Evolutionary conservation across 208 protist genomes (phyloP).

Genomic region (Trypanosoma melophagium): DNA sequence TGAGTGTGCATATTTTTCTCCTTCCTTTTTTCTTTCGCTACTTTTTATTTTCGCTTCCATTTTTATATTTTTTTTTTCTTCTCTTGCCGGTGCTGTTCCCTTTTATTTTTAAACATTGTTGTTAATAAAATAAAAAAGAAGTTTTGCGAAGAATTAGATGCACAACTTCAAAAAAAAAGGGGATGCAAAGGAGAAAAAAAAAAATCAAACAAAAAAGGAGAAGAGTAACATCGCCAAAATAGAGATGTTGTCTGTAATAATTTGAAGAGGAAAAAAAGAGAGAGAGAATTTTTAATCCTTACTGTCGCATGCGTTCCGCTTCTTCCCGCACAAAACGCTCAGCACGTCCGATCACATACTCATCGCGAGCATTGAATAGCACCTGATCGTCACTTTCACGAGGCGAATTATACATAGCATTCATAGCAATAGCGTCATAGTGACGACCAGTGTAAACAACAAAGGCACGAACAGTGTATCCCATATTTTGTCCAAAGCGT

Average conservation of each 20-base stretch:
- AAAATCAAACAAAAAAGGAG: too few relatives aligned
- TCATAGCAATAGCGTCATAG: slow-evolving; percentile 93
- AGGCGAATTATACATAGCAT: slow-evolving; percentile 60
- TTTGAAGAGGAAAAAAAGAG: not conserved
- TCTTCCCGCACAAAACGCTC: slow-evolving; percentile 82
- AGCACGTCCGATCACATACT: slow-evolving; percentile 70
- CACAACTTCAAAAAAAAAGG: too few relatives aligned
- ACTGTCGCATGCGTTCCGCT: slow-evolving; percentile 33
- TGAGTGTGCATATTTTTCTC: not conserved
- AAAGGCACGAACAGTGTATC: slow-evolving; percentile 82
- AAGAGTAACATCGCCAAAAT: too few relatives aligned
- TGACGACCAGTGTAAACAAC: slow-evolving; percentile 94
- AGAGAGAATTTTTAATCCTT: not conserved
- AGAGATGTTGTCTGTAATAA: not conserved
- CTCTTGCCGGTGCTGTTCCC: too few relatives aligned
- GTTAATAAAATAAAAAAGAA: too few relatives aligned
- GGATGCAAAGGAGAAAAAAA: too few relatives aligned
- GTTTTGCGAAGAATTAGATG: too few relatives aligned
- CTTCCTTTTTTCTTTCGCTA: not conserved
- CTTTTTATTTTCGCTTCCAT: not conserved
- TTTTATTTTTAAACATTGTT: too few relatives aligned
- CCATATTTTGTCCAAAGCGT: slow-evolving; percentile 78
- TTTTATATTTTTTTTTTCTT: too few relatives aligned
- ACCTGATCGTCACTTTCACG: slow-evolving; percentile 83
- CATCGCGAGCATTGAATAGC: slow-evolving; percentile 81